phyloP scores from a whole-genome alignment of 345 rosid species.

The Bruguiera parviflora region DNA sequence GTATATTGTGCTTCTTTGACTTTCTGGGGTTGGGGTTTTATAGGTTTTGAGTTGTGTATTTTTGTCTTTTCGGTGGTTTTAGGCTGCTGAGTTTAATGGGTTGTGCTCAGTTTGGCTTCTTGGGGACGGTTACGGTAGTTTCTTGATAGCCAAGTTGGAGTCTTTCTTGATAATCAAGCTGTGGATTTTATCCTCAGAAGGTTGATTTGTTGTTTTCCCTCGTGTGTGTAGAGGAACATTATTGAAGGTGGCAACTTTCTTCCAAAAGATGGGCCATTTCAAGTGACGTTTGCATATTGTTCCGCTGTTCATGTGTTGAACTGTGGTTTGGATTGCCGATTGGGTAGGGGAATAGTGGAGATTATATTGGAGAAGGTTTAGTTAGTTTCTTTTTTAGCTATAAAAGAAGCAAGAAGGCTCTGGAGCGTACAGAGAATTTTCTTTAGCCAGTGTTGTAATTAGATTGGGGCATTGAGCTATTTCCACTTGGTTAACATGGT shows the following conservation, averaged over 20 bases:
- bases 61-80: slow-evolving; percentile 20
- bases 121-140: slow-evolving; percentile 23
- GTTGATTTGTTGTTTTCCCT: slow-evolving; percentile 15
- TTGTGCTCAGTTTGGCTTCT: slow-evolving; percentile 36
- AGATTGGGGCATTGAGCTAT: slow-evolving; percentile 8
- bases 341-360: slow-evolving; percentile 10
- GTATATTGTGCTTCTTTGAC: slow-evolving; percentile 2
- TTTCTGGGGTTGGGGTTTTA: slow-evolving; percentile 29
- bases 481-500: slow-evolving; percentile 45
- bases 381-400: slow-evolving; percentile 7
- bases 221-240: not conserved
- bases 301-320: slow-evolving; percentile 5
- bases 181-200: slow-evolving; percentile 23
- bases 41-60: slow-evolving; percentile 15
- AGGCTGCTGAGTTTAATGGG: slow-evolving; percentile 24
- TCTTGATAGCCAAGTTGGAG: slow-evolving; percentile 27
- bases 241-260: slow-evolving; percentile 2
- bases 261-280: slow-evolving; percentile 7
- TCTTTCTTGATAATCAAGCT: not conserved
- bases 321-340: slow-evolving; percentile 14
- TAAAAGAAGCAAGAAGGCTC: slow-evolving; percentile 6
- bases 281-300: slow-evolving; percentile 26
- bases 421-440: not conserved
- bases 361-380: slow-evolving; percentile 4
- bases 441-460: slow-evolving; percentile 1